Percentiles rank a stretch among this genome's conserved stretches.
Conservation (phyloP, 306 rosid species). For the Fagus sylvatica region DNA sequence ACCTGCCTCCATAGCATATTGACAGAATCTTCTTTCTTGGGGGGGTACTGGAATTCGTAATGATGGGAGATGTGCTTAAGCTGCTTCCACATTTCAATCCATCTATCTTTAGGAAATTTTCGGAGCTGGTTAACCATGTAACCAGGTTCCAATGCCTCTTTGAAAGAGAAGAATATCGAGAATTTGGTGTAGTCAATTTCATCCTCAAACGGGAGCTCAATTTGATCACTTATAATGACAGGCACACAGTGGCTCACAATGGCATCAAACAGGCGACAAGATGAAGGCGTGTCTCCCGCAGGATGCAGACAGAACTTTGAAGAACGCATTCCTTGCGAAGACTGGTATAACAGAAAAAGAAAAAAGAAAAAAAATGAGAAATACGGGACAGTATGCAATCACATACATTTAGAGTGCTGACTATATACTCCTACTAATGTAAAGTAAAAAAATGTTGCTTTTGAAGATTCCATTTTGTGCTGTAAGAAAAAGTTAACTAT, state of each 20-base stretch:
- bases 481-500: background rate
- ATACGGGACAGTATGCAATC: background rate
- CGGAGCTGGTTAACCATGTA: constrained; percentile 75
- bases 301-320: constrained; percentile 97
- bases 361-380: constrained; percentile 14
- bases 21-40: constrained; percentile 76
- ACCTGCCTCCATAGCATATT: constrained; percentile 97
- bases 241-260: constrained; percentile 97
- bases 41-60: constrained; percentile 90
- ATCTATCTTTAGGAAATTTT: constrained; percentile 66
- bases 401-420: background rate
- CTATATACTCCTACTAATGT: background rate
- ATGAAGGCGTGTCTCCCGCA: constrained; percentile 97
- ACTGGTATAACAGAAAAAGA: constrained; percentile 48
- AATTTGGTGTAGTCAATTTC: constrained; percentile 81
- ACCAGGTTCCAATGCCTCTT: constrained; percentile 84
- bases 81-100: constrained; percentile 88
- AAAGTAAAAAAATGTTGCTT: constrained; percentile 20
- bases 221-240: constrained; percentile 90
- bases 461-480: constrained; percentile 4
- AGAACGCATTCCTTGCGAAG: constrained; percentile 80
- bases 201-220: constrained; percentile 97
- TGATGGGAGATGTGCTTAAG: constrained; percentile 71
- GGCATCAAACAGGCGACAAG: constrained; percentile 97
- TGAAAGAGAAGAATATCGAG: constrained; percentile 82